A percentile compares a stretch with the other conserved stretches of the same genome.
Evolutionary conservation across 2,329 filamentous ascomycete genomes (phyloP).

Genomic region (Chlorencoelia australis): DNA sequence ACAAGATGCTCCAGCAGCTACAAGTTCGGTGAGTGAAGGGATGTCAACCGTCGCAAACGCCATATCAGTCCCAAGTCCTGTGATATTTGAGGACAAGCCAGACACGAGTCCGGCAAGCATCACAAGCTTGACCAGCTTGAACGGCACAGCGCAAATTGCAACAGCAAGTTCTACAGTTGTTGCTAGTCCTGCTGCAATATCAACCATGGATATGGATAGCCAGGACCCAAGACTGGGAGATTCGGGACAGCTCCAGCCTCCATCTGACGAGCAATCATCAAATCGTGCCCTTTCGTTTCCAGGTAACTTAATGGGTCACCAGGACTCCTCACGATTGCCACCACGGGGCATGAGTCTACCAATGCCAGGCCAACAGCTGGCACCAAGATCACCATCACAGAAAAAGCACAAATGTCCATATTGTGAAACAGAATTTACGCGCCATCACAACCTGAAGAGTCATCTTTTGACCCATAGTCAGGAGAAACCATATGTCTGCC

Average conservation of each 20-base stretch:
- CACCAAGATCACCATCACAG: constrained; percentile 58
- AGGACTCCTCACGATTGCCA: constrained; percentile 24
- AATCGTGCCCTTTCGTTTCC: constrained; percentile 25
- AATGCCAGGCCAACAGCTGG: constrained; percentile 37
- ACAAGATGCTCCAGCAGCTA: constrained; percentile 36
- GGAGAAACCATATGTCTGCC: constrained; percentile 93
- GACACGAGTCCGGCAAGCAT: constrained; percentile 26
- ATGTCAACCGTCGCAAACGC: constrained; percentile 23
- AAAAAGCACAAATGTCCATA: constrained; percentile 97
- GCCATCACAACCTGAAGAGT: constrained; percentile 95
- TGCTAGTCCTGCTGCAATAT: constrained; percentile 23
- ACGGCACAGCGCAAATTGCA: constrained; percentile 24
- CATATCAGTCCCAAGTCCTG: constrained; percentile 22
- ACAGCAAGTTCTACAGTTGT: constrained; percentile 25
- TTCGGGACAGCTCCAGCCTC: constrained; percentile 15
- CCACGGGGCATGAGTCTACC: constrained; percentile 47
- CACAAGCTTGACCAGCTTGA: constrained; percentile 25
- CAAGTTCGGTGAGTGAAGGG: constrained; percentile 23
- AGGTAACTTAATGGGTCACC: constrained; percentile 21
- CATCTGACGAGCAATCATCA: constrained; percentile 18
- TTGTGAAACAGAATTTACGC: constrained; percentile 91
- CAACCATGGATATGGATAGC: constrained; percentile 18
- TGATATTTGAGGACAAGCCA: constrained; percentile 23
- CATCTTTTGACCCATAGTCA: constrained; percentile 96
- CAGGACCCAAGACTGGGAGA: constrained; percentile 16